A percentile compares a stretch with the other conserved stretches of the same genome.
Evolutionary conservation across 495 filamentous ascomycete species (phyloP).

Genomic region (Penicillium paxilli): DNA sequence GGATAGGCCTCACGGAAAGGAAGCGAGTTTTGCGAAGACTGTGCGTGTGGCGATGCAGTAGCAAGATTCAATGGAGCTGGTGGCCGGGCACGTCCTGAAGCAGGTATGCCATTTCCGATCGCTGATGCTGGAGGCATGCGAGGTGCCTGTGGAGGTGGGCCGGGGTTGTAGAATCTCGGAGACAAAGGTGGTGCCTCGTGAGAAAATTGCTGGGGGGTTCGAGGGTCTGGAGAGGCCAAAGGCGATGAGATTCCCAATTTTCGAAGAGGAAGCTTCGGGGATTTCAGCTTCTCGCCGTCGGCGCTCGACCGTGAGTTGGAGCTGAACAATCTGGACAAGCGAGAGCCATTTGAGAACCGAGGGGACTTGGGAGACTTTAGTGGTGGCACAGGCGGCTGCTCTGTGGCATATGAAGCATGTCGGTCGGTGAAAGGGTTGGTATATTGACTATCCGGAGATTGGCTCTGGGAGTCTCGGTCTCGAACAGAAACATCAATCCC

Average conservation of each 20-base stretch:
- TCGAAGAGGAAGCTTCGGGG: slow-evolving; percentile 52
- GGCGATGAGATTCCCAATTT: slow-evolving; percentile 61
- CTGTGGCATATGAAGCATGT: slow-evolving; percentile 18
- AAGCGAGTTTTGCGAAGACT: slow-evolving; percentile 32
- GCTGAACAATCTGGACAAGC: slow-evolving; percentile 51
- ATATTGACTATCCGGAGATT: slow-evolving; percentile 36
- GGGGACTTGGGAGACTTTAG: slow-evolving; percentile 30
- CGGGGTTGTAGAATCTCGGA: slow-evolving; percentile 58
- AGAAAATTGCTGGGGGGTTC: slow-evolving; percentile 40
- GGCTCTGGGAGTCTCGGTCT: slow-evolving; percentile 23
- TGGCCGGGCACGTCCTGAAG: slow-evolving; percentile 21
- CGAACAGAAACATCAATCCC: slow-evolving; percentile 16
- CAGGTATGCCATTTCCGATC: slow-evolving; percentile 16
- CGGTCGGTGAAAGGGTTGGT: slow-evolving; percentile 44
- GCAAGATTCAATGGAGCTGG: slow-evolving; percentile 41
- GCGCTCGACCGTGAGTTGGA: slow-evolving; percentile 58
- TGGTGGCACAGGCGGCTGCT: slow-evolving; percentile 16
- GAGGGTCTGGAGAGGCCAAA: slow-evolving; percentile 49
- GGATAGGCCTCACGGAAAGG: slow-evolving; percentile 59
- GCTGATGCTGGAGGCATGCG: slow-evolving; percentile 13
- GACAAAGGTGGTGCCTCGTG: slow-evolving; percentile 55
- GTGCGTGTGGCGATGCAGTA: slow-evolving; percentile 19
- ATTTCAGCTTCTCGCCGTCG: slow-evolving; percentile 47
- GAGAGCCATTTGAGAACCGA: slow-evolving; percentile 29
- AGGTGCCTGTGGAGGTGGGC: slow-evolving; percentile 51